Conservation (phyloP, 2,329 filamentous ascomycete genomes). For the Colletotrichum musicola region DNA sequence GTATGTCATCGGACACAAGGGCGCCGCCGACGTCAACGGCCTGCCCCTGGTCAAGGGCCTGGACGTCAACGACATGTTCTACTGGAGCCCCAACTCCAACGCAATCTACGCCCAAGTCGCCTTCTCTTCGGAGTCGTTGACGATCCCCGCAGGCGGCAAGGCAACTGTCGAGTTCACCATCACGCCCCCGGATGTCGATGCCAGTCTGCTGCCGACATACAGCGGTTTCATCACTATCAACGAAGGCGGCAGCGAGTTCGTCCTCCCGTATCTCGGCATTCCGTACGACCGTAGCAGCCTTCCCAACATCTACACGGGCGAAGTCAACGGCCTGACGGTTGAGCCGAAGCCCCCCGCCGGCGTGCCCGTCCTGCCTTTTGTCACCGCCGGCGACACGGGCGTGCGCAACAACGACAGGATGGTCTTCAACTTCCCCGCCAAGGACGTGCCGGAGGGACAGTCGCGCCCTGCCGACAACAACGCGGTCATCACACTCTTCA, state of each 20-base stretch:
- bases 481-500: conserved; percentile 9
- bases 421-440: conserved; percentile 29
- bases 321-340: background rate
- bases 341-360: conserved; percentile 9
- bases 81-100: conserved; percentile 25
- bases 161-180: conserved; percentile 15
- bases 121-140: conserved; percentile 9
- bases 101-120: conserved; percentile 12
- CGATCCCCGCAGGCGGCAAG: conserved; percentile 17
- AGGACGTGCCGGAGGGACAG: conserved; percentile 1
- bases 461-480: conserved; percentile 12
- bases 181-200: conserved; percentile 1
- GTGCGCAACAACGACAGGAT: conserved; percentile 20
- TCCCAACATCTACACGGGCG: conserved; percentile 17
- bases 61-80: conserved; percentile 28
- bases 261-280: conserved; percentile 22
- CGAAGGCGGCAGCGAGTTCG: conserved; percentile 3
- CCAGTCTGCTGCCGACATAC: conserved; percentile 21
- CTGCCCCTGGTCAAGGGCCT: conserved; percentile 11
- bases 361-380: conserved; percentile 10
- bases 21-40: conserved; percentile 19
- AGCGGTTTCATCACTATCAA: conserved; percentile 28
- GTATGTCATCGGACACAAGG: conserved; percentile 22
- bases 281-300: conserved; percentile 9
- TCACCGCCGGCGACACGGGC: conserved; percentile 18